Conservation (phyloP, 2,329 filamentous ascomycete genomes). For the Cercospora sp. region DNA sequence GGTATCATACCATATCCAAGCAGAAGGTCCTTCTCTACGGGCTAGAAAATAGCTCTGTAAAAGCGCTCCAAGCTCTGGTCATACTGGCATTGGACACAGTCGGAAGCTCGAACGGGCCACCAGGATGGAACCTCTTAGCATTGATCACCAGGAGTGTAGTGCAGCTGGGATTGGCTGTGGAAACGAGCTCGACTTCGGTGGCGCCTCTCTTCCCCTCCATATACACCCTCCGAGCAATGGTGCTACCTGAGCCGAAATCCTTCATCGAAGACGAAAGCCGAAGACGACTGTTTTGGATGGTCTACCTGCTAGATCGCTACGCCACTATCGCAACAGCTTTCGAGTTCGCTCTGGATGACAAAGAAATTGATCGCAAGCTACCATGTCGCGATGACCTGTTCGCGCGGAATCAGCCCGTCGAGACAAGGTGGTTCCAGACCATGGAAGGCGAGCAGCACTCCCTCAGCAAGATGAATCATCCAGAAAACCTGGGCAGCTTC, state of each 20-base stretch:
- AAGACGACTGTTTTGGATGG: constrained; percentile 87
- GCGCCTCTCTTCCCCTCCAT: constrained; percentile 81
- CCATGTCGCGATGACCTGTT: constrained; percentile 88
- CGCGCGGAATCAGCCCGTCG: constrained; percentile 77
- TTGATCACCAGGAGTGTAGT: constrained; percentile 86
- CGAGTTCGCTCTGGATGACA: constrained; percentile 85
- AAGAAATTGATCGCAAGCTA: constrained; percentile 82
- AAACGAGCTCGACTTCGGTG: constrained; percentile 75
- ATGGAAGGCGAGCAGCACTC: constrained; percentile 54
- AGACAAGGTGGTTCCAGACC: constrained; percentile 75
- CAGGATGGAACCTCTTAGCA: constrained; percentile 88
- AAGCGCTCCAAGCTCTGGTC: constrained; percentile 81
- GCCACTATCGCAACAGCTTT: constrained; percentile 89
- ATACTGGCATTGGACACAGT: constrained; percentile 83
- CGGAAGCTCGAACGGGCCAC: constrained; percentile 84
- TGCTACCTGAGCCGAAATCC: constrained; percentile 76
- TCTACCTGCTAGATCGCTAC: constrained; percentile 86
- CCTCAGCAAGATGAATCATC: constrained; percentile 58
- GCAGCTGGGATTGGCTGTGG: constrained; percentile 80
- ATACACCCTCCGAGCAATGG: constrained; percentile 82
- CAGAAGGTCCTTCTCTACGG: constrained; percentile 84
- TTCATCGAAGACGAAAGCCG: constrained; percentile 90
- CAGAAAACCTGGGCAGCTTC: constrained; percentile 83
- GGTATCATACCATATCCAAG: constrained; percentile 80
- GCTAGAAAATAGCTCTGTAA: constrained; percentile 85